Conservation (phyloP, 2,329 filamentous ascomycete species). For the Venturia nashicola region DNA sequence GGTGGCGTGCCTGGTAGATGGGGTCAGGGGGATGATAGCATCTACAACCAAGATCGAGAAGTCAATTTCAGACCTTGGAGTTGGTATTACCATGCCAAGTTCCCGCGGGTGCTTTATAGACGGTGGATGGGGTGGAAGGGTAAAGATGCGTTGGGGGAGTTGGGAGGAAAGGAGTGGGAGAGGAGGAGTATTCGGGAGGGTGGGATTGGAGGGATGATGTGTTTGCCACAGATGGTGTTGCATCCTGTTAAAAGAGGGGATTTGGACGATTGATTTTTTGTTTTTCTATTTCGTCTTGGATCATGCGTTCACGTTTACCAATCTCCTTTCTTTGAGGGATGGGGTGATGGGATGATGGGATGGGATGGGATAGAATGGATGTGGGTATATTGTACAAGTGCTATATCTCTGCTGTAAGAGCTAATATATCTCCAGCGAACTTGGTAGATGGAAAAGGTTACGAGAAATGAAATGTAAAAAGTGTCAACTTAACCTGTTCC, state of each 20-base stretch:
- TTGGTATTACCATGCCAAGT: conserved; percentile 86
- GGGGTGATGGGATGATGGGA: neutral
- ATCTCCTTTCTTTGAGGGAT: neutral
- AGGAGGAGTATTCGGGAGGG: conserved; percentile 42
- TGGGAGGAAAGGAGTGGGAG: conserved; percentile 41
- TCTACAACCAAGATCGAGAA: conserved; percentile 54
- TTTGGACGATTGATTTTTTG: conserved; percentile 25
- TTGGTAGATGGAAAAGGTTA: neutral
- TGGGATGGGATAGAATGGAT: neutral
- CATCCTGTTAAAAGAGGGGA: conserved; percentile 65
- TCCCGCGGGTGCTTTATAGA: conserved; percentile 68
- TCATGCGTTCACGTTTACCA: neutral
- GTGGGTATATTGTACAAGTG: neutral
- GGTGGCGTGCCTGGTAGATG: conserved; percentile 41
- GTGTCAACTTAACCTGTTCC: neutral
- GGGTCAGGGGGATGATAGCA: conserved; percentile 29
- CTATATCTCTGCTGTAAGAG: neutral
- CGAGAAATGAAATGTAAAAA: neutral
- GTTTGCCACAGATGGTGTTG: conserved; percentile 75
- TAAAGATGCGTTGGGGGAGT: conserved; percentile 65
- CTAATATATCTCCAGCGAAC: neutral
- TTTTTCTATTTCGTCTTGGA: neutral
- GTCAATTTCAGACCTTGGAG: conserved; percentile 78
- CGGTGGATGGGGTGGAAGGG: conserved; percentile 78
- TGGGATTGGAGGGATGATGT: conserved; percentile 75